A percentile compares a stretch with the other conserved stretches of the same genome.
phyloP scores from a whole-genome alignment of 805 yeast genomes.

The Tetrapisispora iriomotensis region DNA sequence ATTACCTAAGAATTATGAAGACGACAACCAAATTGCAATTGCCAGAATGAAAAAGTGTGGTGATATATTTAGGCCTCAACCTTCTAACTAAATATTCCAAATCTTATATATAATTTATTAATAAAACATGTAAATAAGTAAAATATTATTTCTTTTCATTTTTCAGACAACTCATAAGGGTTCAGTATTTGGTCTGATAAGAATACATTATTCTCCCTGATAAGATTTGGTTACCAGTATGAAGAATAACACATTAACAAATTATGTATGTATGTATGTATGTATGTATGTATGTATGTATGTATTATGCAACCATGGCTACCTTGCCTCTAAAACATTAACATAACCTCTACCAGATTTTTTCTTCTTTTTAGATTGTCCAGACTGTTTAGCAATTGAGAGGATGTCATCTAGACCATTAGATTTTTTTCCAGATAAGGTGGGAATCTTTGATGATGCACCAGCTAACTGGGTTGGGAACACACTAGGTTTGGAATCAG shows the following conservation, averaged over 20 bases:
- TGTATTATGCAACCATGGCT: no score
- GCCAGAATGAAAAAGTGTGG: slow-evolving; percentile 26
- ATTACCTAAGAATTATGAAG: slow-evolving; percentile 22
- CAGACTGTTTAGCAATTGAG: slow-evolving; percentile 27
- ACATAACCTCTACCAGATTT: slow-evolving; percentile 52
- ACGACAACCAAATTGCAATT: slow-evolving; percentile 19
- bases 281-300: no score
- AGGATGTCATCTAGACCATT: slow-evolving; percentile 42
- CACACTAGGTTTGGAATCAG: slow-evolving; percentile 2
- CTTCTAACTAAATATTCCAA: not conserved
- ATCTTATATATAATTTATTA: not conserved
- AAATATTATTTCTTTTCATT: not conserved
- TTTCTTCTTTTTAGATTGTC: slow-evolving; percentile 31
- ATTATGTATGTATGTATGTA: no score
- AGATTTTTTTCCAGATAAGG: slow-evolving; percentile 26
- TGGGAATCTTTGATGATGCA: slow-evolving; percentile 11
- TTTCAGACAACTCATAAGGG: no score
- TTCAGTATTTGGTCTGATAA: no score
- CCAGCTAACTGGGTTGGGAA: slow-evolving; percentile 14
- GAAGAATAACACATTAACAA: no score
- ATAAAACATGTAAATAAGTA: not conserved
- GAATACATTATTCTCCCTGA: no score
- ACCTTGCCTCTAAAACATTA: slow-evolving; percentile 44
- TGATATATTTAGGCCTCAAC: slow-evolving; percentile 20
- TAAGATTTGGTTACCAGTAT: no score